Evolutionary conservation across 2,329 filamentous ascomycete species (phyloP), one percentile per base, ranked within the genome.

Genomic region (Colletotrichum theobromicola): DNA sequence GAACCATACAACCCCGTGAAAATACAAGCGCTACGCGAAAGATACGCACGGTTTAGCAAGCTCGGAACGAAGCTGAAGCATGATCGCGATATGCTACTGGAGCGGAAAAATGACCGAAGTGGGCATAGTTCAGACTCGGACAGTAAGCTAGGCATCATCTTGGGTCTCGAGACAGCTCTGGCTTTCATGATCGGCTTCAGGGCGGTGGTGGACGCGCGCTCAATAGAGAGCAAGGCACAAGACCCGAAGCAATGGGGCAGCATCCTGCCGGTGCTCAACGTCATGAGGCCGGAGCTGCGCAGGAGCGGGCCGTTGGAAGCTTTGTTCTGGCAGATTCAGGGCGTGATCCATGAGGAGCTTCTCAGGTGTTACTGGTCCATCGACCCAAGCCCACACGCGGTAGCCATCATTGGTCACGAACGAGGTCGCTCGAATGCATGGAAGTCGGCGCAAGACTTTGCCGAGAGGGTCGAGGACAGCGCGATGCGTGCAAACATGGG

Each of bases 181-280:
- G 85, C 87, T 7, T 92, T 90, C 77, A 87, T 91, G 82, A 82
- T 89, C 16, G 85, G 86, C 2, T 91, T 91, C 80, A 85, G 89
- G 75, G 83, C 87, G 4, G 81, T 87, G 58, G 88, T 87, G 80
- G 84, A 87, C 58, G 81, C 81, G 13, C 85, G 87, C 5, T 80
- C 82, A 30, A 77, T 88, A n/a, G 84, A 87, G 68, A 85, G 85
- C 64, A 86, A 85, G 76, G 79, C 82, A 32, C 81, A 80, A 66
- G 88, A 90, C 55, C 79, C 84, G 8, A 77, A 75, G 3, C 78
- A 81, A 34, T 90, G 88, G 87, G 79, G 82, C 53, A 84, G 82
- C 71, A 82, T 90, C 65, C 81, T 88, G 32, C 87, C 88, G 18
- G 83, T 89, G 72, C 79, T 89, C 18, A 77, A 81, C 18, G 79